These are phyloP conservation scores for Colletotrichum tropicale DNA, from an alignment of 2,329 filamentous ascomycete genomes.

Conservation along the genomic window DNA sequence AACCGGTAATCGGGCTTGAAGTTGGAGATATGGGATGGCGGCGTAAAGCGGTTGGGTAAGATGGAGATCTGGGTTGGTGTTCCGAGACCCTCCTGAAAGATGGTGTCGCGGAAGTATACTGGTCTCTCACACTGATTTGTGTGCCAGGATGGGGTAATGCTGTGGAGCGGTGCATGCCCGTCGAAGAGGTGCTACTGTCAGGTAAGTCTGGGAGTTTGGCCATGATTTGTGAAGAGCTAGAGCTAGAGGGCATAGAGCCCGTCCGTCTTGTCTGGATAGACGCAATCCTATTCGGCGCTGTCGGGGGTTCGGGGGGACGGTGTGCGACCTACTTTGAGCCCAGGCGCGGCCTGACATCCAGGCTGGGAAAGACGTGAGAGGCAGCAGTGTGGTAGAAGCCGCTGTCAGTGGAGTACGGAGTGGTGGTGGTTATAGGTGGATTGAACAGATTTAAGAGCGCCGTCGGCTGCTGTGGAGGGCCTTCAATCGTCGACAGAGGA, in stretches of 20 bases:
- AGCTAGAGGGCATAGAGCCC: background rate
- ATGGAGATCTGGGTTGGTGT: conserved; percentile 55
- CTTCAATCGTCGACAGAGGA: conserved; percentile 59
- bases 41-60: conserved; percentile 51
- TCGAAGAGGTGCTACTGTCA: conserved; percentile 52
- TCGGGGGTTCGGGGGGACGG: conserved; percentile 1
- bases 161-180: conserved; percentile 61
- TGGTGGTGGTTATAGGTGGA: conserved; percentile 49
- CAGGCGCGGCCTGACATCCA: conserved; percentile 60
- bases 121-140: conserved; percentile 55
- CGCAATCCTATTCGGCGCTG: conserved; percentile 4
- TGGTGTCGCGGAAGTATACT: conserved; percentile 57
- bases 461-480: conserved; percentile 51
- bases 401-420: conserved; percentile 55
- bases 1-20: conserved; percentile 43
- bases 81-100: conserved; percentile 54
- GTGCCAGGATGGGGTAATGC: conserved; percentile 55
- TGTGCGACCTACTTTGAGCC: conserved; percentile 56
- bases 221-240: background rate
- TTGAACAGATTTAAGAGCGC: conserved; percentile 58
- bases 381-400: conserved; percentile 52
- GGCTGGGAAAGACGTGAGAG: conserved; percentile 49
- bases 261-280: conserved; percentile 12
- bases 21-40: conserved; percentile 60
- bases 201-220: conserved; percentile 35